phyloP scores from a whole-genome alignment of 139 green algal species.

The Trebouxia sp. region DNA sequence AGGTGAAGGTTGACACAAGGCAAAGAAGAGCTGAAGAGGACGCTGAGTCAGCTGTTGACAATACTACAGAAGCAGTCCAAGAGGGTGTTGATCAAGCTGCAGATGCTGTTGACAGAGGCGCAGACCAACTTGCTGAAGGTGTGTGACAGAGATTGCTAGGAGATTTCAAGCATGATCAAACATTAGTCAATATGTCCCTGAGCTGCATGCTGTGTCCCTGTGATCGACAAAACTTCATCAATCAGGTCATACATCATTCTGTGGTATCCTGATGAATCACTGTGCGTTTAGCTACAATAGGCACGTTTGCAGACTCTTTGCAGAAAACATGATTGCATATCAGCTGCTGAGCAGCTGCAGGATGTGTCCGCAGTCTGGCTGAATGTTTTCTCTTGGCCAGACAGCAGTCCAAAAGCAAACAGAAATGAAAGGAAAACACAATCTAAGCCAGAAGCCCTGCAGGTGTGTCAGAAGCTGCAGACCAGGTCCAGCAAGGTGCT shows the following conservation, averaged over 20 bases:
- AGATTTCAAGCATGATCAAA: neutral
- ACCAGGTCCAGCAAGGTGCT: neutral
- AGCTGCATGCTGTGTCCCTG: neutral
- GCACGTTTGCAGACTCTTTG: too few relatives aligned
- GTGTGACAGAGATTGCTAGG: neutral
- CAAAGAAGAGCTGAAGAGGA: neutral
- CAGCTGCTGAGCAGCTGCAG: too few relatives aligned
- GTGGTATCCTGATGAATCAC: too few relatives aligned
- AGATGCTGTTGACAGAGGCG: neutral
- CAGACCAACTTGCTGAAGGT: conserved; percentile 1
- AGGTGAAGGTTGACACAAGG: neutral
- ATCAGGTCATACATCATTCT: too few relatives aligned
- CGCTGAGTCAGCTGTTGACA: conserved; percentile 3
- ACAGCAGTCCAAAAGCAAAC: too few relatives aligned
- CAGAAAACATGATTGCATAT: too few relatives aligned
- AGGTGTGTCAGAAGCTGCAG: neutral
- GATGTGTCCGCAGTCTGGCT: too few relatives aligned
- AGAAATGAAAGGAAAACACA: too few relatives aligned
- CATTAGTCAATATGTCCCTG: neutral
- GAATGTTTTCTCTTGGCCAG: too few relatives aligned
- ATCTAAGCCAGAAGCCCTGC: neutral
- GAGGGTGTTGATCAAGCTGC: neutral
- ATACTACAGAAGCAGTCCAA: neutral
- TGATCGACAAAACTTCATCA: neutral
- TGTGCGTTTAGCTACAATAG: too few relatives aligned